phyloP scores from a whole-genome alignment of 805 yeast species.

The Metschnikowia aberdeeniae region DNA sequence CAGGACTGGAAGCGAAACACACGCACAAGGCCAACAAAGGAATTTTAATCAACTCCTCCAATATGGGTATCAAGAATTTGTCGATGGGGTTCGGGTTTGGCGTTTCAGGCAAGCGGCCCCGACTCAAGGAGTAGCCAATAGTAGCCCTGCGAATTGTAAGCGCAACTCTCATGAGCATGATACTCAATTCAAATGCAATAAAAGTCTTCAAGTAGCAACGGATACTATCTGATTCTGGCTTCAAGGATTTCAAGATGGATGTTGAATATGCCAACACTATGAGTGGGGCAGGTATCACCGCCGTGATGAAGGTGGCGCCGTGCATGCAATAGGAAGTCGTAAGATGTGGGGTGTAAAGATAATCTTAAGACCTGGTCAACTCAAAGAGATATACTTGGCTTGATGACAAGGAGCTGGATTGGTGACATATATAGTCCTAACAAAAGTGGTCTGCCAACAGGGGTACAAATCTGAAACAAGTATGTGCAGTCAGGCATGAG shows the following conservation, averaged over 20 bases:
- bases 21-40: constrained; percentile 3
- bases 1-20: background rate
- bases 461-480: constrained; percentile 5
- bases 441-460: background rate
- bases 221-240: background rate
- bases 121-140: background rate
- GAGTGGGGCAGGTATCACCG: constrained; percentile 4
- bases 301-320: background rate
- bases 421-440: background rate
- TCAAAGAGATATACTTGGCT: background rate
- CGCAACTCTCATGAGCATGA: constrained; percentile 3
- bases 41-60: constrained; percentile 9
- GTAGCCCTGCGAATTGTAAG: constrained; percentile 8
- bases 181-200: constrained; percentile 6
- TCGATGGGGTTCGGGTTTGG: constrained; percentile 5
- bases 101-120: constrained; percentile 10
- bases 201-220: constrained; percentile 3
- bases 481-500: constrained; percentile 2
- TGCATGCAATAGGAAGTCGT: constrained; percentile 4
- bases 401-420: background rate
- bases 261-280: background rate
- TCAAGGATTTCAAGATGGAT: background rate
- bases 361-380: background rate
- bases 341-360: background rate
- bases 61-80: constrained; percentile 9